Conservation (phyloP, 768 basidiomycete species). For the Pholiota conissans region DNA sequence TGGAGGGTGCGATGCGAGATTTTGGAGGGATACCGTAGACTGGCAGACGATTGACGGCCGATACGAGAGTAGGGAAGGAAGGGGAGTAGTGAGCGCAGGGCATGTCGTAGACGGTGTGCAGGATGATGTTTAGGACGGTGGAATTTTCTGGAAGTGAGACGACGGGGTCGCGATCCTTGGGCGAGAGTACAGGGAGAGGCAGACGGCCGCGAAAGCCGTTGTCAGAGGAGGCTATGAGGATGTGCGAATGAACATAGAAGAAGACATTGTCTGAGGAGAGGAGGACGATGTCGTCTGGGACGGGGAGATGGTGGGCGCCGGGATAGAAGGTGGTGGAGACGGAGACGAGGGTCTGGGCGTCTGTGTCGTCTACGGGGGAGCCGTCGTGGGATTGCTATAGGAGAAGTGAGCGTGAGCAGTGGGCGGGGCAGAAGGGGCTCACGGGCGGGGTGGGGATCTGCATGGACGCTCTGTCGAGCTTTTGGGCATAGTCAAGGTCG, state of each 20-base stretch:
- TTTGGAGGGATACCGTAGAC: conserved; percentile 61
- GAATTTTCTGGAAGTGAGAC: conserved; percentile 62
- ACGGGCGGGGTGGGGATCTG: conserved; percentile 73
- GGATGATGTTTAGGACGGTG: conserved; percentile 63
- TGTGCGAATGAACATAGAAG: conserved; percentile 74
- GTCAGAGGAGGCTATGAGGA: conserved; percentile 57
- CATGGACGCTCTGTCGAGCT: conserved; percentile 25
- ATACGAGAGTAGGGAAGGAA: conserved; percentile 54
- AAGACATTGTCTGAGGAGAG: conserved; percentile 78
- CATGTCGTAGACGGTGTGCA: conserved; percentile 73
- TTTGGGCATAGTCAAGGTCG: conserved; percentile 39
- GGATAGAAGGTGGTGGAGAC: conserved; percentile 85
- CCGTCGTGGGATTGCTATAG: conserved; percentile 46
- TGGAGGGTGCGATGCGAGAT: conserved; percentile 45
- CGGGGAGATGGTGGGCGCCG: conserved; percentile 54
- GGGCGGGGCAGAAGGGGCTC: conserved; percentile 20
- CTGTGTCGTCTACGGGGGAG: conserved; percentile 40
- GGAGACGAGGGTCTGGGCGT: conserved; percentile 54
- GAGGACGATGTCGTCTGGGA: conserved; percentile 64
- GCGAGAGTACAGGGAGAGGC: conserved; percentile 37
- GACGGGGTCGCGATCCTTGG: conserved; percentile 51
- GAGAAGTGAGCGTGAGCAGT: neutral
- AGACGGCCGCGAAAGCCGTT: conserved; percentile 67
- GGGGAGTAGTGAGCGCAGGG: conserved; percentile 77
- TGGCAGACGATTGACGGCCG: conserved; percentile 55